Evolutionary conservation across 352 stramenopile genomes (phyloP).

Genomic region (Aphanomyces euteiches): DNA sequence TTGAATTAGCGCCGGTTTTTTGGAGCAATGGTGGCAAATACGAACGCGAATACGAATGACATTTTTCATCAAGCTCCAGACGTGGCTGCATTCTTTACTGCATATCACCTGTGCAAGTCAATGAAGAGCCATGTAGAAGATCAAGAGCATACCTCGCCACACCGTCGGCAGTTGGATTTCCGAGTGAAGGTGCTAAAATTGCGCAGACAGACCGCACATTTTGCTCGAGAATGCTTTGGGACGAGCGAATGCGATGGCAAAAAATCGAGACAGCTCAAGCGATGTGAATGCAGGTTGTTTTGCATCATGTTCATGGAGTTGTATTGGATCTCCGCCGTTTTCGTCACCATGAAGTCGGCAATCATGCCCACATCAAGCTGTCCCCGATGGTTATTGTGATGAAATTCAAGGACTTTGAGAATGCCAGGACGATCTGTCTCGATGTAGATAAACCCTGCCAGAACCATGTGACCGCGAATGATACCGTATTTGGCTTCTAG

Average conservation of each 20-base stretch:
- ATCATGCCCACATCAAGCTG: neutral
- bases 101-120: no score
- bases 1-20: no score
- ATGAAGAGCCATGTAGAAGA: no score
- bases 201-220: neutral
- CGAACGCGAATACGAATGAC: no score
- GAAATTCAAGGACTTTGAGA: neutral
- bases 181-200: neutral
- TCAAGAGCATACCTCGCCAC: neutral
- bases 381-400: neutral
- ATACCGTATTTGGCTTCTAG: neutral
- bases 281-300: neutral
- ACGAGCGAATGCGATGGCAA: neutral
- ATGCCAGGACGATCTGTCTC: neutral
- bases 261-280: neutral
- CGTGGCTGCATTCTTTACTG: no score
- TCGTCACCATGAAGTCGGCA: neutral
- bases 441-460: neutral
- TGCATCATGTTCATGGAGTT: neutral
- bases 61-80: no score
- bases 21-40: no score
- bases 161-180: neutral
- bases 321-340: neutral
- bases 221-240: neutral
- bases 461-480: neutral